Evolutionary conservation across 2,329 filamentous ascomycete species (phyloP).

Genomic region (Emmonsiellopsis sp.): DNA sequence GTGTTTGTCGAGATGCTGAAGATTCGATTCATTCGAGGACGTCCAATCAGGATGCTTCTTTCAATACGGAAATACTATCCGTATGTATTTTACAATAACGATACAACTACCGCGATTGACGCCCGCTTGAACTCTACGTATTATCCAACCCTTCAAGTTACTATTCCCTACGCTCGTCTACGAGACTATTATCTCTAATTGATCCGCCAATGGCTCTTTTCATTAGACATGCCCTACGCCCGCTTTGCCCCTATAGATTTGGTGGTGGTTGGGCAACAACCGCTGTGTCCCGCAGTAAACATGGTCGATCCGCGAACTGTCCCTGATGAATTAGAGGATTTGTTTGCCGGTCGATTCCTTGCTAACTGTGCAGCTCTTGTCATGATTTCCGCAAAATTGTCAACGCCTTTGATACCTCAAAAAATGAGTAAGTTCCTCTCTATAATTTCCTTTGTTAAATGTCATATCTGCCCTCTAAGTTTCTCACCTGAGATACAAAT

Average conservation of each 20-base stretch:
- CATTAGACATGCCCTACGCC: no score
- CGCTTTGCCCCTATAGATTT: background rate
- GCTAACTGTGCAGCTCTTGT: background rate
- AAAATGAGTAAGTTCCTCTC: conserved; percentile 1
- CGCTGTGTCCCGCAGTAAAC: background rate
- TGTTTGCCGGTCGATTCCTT: conserved; percentile 2
- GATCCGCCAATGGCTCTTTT: no score
- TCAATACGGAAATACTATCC: no score
- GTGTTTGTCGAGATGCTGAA: no score
- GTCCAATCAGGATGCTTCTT: no score
- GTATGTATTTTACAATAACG: no score
- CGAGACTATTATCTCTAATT: no score
- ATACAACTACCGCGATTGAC: no score
- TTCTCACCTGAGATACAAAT: background rate
- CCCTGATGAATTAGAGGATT: background rate
- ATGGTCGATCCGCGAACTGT: background rate
- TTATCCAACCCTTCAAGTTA: no score
- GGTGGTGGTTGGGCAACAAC: background rate
- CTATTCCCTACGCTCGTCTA: no score
- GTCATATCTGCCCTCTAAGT: background rate
- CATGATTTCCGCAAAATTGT: background rate
- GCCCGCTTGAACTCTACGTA: no score
- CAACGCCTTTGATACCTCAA: conserved; percentile 8
- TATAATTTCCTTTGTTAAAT: background rate
- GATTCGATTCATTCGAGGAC: no score